phyloP scores from a whole-genome alignment of 1,284 basidiomycete species.

The Ganoderma leucocontextum region DNA sequence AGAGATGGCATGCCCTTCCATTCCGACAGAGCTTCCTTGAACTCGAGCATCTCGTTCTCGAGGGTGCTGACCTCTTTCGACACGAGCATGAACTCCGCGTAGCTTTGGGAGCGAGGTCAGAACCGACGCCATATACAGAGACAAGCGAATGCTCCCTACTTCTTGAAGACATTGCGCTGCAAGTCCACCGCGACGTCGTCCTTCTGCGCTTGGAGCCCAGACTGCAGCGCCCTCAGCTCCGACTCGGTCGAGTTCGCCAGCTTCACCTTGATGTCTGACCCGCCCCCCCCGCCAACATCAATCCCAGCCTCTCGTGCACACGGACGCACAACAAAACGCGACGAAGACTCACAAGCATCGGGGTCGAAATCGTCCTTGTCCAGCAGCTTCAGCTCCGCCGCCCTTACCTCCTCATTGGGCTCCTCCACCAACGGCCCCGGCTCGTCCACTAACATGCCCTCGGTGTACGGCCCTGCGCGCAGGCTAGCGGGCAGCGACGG shows the following conservation, averaged over 20 bases:
- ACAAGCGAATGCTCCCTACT: slow-evolving; percentile 57
- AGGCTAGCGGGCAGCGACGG: slow-evolving; percentile 49
- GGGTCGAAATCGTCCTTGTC: slow-evolving; percentile 84
- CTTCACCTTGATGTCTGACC: slow-evolving; percentile 74
- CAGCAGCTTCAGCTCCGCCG: slow-evolving; percentile 69
- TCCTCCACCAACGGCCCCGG: slow-evolving; percentile 48
- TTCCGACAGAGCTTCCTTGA: slow-evolving; percentile 93
- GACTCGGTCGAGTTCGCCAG: slow-evolving; percentile 84
- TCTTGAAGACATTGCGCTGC: slow-evolving; percentile 89
- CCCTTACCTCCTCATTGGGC: slow-evolving; percentile 54
- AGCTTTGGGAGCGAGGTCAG: slow-evolving; percentile 57
- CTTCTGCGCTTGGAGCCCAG: slow-evolving; percentile 68
- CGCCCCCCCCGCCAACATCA: not conserved
- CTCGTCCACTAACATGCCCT: slow-evolving; percentile 32
- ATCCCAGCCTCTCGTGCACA: not conserved
- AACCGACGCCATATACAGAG: not conserved
- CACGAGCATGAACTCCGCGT: slow-evolving; percentile 95
- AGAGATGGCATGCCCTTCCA: slow-evolving; percentile 96
- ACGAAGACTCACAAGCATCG: slow-evolving; percentile 72
- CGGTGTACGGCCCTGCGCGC: slow-evolving; percentile 34
- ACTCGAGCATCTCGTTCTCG: slow-evolving; percentile 97
- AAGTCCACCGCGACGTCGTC: slow-evolving; percentile 76
- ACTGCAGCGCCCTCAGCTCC: slow-evolving; percentile 77
- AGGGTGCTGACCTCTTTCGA: slow-evolving; percentile 97
- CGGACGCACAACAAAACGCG: not conserved